phyloP scores from a whole-genome alignment of 164 flowering plant genomes.

The Vitis rotundifolia region DNA sequence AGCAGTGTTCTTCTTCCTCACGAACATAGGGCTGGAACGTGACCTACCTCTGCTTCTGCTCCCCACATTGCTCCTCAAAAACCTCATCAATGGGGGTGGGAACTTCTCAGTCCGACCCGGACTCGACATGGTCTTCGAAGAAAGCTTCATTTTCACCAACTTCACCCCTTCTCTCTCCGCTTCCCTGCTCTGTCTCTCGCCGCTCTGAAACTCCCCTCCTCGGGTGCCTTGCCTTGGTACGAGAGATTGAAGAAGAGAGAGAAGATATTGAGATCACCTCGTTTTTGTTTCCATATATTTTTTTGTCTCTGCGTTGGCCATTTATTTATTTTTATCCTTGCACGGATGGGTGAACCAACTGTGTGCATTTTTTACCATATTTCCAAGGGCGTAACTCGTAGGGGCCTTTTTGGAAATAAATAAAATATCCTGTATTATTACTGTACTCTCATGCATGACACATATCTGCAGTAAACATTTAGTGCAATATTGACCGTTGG shows the following conservation, averaged over 20 bases:
- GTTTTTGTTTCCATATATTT: neutral
- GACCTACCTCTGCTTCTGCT: conserved; percentile 71
- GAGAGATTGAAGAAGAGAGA: neutral
- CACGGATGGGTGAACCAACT: conserved; percentile 31
- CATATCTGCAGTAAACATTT: neutral
- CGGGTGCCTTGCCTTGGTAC: neutral
- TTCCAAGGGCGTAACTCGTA: conserved; percentile 8
- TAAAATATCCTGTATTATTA: too few species aligned
- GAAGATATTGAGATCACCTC: neutral
- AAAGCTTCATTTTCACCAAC: conserved; percentile 37
- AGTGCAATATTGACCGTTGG: neutral
- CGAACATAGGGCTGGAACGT: conserved; percentile 63
- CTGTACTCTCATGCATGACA: neutral
- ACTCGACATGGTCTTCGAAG: conserved; percentile 61
- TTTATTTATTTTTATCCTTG: conserved; percentile 11
- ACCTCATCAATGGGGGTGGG: conserved; percentile 67
- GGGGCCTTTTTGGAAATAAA: conserved; percentile 17
- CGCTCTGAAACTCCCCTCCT: neutral
- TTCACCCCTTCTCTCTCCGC: too few species aligned
- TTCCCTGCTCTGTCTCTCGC: neutral
- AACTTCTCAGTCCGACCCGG: conserved; percentile 62
- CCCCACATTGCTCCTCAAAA: conserved; percentile 53
- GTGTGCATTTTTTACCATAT: conserved; percentile 10
- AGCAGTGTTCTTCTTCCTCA: conserved; percentile 31
- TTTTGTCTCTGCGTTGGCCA: neutral